Percentiles rank a stretch among this genome's conserved stretches.
phyloP scores from a whole-genome alignment of 331 rosid genomes.

The Malus hybrid region DNA sequence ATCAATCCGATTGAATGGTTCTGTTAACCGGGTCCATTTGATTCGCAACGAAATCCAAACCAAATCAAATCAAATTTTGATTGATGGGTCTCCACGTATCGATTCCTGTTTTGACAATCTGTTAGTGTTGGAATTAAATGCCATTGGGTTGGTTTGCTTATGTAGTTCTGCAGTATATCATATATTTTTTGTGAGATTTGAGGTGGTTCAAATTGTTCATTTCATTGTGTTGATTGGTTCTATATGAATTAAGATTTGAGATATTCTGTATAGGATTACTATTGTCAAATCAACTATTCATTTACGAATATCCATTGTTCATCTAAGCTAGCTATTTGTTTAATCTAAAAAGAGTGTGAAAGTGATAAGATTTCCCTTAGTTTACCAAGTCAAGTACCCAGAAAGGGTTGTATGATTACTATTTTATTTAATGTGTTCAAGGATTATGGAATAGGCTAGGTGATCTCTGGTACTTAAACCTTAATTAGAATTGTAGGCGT shows the following conservation, averaged over 20 bases:
- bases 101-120: neutral
- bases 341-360: neutral
- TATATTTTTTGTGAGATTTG: neutral
- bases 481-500: neutral
- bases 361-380: neutral
- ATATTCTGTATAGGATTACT: neutral
- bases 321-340: neutral
- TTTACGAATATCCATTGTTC: neutral
- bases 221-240: neutral
- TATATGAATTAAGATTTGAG: neutral
- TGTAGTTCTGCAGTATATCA: neutral
- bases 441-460: neutral
- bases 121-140: neutral
- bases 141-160: neutral
- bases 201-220: neutral
- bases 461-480: neutral
- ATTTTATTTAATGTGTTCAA: neutral
- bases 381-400: neutral
- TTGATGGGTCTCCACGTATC: neutral
- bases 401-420: neutral
- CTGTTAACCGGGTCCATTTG: neutral
- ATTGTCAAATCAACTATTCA: neutral
- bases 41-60: neutral
- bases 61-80: neutral
- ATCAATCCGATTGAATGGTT: neutral